phyloP scores from a whole-genome alignment of 352 stramenopile species.

The Globisporangium acanthophoron region DNA sequence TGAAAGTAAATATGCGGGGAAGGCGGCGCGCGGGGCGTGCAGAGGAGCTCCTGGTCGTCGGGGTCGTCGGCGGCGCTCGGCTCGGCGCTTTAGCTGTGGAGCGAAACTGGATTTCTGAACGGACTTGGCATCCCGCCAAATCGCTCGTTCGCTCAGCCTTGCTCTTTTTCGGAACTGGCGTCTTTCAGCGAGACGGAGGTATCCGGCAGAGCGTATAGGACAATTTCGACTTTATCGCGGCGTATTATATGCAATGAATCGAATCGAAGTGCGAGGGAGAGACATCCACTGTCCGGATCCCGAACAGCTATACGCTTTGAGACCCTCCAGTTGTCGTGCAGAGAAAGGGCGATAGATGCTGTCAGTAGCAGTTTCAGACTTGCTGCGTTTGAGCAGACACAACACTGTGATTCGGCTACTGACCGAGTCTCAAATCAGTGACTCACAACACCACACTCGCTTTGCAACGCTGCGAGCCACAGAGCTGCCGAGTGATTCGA shows the following conservation, averaged over 20 bases:
- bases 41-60: background rate
- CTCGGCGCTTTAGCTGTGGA: background rate
- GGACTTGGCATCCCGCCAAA: background rate
- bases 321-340: background rate
- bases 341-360: background rate
- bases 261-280: background rate
- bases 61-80: background rate
- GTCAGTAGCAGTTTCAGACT: background rate
- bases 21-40: background rate
- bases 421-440: constrained; percentile 1
- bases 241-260: background rate
- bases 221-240: background rate
- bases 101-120: constrained; percentile 5
- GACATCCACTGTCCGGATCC: background rate
- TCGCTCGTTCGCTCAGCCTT: background rate
- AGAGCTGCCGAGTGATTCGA: background rate
- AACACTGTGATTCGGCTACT: constrained; percentile 1
- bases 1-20: constrained; percentile 9
- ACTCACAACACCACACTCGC: background rate
- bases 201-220: background rate
- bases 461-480: background rate
- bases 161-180: background rate
- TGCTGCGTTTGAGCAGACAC: too few species aligned
- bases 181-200: background rate
- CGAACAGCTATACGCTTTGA: background rate